These are phyloP conservation scores for Citrus trifoliata DNA, from an alignment of 345 rosid genomes.

Conservation along the genomic window DNA sequence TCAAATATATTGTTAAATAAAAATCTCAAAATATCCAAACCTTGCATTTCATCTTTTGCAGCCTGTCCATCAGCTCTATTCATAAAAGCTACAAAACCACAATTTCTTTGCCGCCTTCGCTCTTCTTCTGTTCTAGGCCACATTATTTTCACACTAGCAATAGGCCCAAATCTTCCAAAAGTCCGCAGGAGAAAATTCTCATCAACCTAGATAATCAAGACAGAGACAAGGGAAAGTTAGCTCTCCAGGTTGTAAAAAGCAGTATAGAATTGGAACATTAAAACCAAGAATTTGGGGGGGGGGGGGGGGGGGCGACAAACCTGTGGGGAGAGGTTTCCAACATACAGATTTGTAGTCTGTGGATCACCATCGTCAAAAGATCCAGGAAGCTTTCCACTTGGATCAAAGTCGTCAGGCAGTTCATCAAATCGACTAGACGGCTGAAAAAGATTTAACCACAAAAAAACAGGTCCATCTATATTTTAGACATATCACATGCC, in stretches of 20 bases:
- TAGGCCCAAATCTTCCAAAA: conserved; percentile 99
- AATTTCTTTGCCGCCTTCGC: conserved; percentile 85
- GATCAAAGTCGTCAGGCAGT: conserved; percentile 96
- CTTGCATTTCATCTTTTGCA: conserved; percentile 99
- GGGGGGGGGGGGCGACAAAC: conserved; percentile 6
- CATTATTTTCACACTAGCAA: conserved; percentile 99
- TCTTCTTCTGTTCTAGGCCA: conserved; percentile 99
- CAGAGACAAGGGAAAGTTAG: conserved; percentile 8
- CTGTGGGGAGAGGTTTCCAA: conserved; percentile 97
- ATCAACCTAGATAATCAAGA: conserved; percentile 63
- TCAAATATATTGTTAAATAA: background rate
- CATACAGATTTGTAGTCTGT: conserved; percentile 95
- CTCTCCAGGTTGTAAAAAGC: conserved; percentile 1
- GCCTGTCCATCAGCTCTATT: conserved; percentile 98
- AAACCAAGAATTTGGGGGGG: background rate
- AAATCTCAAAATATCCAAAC: conserved; percentile 28
- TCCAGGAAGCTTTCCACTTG: conserved; percentile 92
- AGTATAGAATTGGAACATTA: background rate
- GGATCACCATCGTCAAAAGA: conserved; percentile 99
- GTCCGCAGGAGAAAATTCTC: conserved; percentile 97
- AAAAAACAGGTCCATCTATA: conserved; percentile 11
- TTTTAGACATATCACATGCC: background rate
- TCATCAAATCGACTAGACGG: conserved; percentile 96
- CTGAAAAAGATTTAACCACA: conserved; percentile 39
- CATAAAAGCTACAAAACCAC: conserved; percentile 99